Percentiles rank a stretch among this genome's conserved stretches.
Evolutionary conservation across 2,329 filamentous ascomycete genomes (phyloP).

Genomic region (Elsinoe arachidis): DNA sequence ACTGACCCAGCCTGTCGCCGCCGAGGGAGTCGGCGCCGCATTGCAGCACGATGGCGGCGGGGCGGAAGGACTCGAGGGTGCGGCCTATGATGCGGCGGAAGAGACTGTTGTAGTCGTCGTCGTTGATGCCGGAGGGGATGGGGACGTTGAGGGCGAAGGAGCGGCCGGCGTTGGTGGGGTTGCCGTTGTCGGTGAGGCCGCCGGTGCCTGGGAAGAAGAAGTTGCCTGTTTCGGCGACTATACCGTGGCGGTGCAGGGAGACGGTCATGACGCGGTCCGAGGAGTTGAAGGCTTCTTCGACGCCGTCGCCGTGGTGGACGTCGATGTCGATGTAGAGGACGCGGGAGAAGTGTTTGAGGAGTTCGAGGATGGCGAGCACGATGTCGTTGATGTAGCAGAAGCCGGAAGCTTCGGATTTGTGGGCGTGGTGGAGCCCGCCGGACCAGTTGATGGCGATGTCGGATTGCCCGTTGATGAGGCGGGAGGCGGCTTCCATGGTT

Average conservation of each 20-base stretch:
- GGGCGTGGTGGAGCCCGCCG: constrained; percentile 90
- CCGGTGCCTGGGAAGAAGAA: constrained; percentile 61
- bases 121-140: constrained; percentile 59
- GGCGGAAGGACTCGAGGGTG: constrained; percentile 75
- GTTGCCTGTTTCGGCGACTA: constrained; percentile 40
- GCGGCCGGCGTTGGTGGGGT: constrained; percentile 68
- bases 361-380: constrained; percentile 81
- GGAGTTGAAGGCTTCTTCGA: constrained; percentile 84
- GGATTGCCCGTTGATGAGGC: constrained; percentile 75
- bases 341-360: constrained; percentile 70
- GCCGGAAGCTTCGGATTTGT: constrained; percentile 84
- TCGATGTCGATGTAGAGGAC: constrained; percentile 95
- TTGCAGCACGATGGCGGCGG: constrained; percentile 84
- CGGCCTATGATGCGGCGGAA: constrained; percentile 74
- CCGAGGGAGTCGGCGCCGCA: constrained; percentile 93
- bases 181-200: constrained; percentile 56
- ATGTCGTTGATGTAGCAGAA: constrained; percentile 99
- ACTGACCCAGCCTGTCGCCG: constrained; percentile 85
- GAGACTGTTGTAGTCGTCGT: constrained; percentile 70
- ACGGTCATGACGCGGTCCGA: constrained; percentile 86
- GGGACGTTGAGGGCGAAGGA: constrained; percentile 62
- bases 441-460: constrained; percentile 98
- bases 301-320: constrained; percentile 83
- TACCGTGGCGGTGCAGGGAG: constrained; percentile 92
- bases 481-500: constrained; percentile 82